A percentile compares a stretch with the other conserved stretches of the same genome.
Conservation (phyloP, 164 flowering plant species). For the Vitis cinerea region DNA sequence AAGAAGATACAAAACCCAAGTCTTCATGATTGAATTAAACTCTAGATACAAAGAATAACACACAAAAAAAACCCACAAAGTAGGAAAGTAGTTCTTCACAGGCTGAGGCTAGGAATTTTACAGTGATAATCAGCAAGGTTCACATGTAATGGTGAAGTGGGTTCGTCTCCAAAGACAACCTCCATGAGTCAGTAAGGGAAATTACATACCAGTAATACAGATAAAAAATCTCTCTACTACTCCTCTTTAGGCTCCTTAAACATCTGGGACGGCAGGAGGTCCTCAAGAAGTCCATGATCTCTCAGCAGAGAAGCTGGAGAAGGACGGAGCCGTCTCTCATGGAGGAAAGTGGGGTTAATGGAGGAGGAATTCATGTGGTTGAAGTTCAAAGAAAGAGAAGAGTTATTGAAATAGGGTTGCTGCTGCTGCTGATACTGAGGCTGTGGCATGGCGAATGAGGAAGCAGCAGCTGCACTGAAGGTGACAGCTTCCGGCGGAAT, state of each 20-base stretch:
- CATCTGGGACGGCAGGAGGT: constrained; percentile 58
- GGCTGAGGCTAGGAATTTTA: constrained; percentile 2
- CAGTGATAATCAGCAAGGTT: neutral
- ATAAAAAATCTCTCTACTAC: neutral
- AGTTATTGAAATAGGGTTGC: constrained; percentile 26
- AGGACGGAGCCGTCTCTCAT: constrained; percentile 28
- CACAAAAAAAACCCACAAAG: neutral
- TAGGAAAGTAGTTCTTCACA: neutral
- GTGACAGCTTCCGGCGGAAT: constrained; percentile 12
- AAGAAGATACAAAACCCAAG: constrained; percentile 2
- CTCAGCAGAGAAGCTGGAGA: constrained; percentile 29
- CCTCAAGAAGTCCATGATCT: constrained; percentile 79
- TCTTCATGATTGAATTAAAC: constrained; percentile 2
- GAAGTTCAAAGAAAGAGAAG: constrained; percentile 24
- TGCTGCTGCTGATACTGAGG: constrained; percentile 27
- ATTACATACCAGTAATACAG: constrained; percentile 19
- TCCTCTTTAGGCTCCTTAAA: constrained; percentile 29
- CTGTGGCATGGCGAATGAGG: constrained; percentile 12
- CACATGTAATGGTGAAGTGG: constrained; percentile 4
- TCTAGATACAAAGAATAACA: constrained; percentile 3
- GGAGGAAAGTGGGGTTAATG: constrained; percentile 12
- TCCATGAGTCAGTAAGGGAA: constrained; percentile 8
- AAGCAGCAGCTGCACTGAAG: constrained; percentile 2
- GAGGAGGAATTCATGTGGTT: constrained; percentile 6
- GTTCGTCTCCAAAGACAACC: neutral